These are phyloP conservation scores for Malus sylvestris DNA, from an alignment of 306 rosid genomes.

Conservation along the genomic window DNA sequence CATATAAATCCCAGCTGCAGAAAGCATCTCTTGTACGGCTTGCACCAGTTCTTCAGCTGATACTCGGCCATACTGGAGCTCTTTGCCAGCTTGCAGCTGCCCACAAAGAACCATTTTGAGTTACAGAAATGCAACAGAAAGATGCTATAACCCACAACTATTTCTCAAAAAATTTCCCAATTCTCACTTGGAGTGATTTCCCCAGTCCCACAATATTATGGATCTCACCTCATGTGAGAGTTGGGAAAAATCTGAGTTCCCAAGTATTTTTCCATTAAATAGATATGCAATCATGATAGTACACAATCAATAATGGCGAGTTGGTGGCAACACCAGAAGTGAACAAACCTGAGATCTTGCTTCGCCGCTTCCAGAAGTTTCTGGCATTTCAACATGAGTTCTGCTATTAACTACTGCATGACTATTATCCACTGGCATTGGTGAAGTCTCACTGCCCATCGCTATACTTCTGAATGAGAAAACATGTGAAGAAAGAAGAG, in stretches of 20 bases:
- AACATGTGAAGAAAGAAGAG: slow-evolving; percentile 79
- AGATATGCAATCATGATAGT: background rate
- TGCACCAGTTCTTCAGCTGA: slow-evolving; percentile 82
- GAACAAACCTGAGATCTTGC: slow-evolving; percentile 52
- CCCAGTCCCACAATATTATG: background rate
- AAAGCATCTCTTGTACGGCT: slow-evolving; percentile 92
- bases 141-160: background rate
- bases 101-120: slow-evolving; percentile 21
- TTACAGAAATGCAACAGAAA: slow-evolving; percentile 13
- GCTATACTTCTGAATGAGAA: slow-evolving; percentile 78
- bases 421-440: slow-evolving; percentile 33
- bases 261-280: background rate
- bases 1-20: slow-evolving; percentile 82
- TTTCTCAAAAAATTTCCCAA: background rate
- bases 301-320: background rate
- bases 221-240: background rate
- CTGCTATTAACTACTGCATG: slow-evolving; percentile 19
- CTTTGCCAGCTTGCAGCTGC: slow-evolving; percentile 44
- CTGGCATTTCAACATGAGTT: slow-evolving; percentile 30
- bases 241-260: background rate
- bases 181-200: background rate
- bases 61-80: slow-evolving; percentile 66
- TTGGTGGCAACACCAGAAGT: slow-evolving; percentile 5
- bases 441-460: slow-evolving; percentile 37
- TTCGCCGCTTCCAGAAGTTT: slow-evolving; percentile 47